Percentiles rank a stretch among this genome's conserved stretches.
Conservation (phyloP, 768 basidiomycete species). For the Galerina sulciceps region DNA sequence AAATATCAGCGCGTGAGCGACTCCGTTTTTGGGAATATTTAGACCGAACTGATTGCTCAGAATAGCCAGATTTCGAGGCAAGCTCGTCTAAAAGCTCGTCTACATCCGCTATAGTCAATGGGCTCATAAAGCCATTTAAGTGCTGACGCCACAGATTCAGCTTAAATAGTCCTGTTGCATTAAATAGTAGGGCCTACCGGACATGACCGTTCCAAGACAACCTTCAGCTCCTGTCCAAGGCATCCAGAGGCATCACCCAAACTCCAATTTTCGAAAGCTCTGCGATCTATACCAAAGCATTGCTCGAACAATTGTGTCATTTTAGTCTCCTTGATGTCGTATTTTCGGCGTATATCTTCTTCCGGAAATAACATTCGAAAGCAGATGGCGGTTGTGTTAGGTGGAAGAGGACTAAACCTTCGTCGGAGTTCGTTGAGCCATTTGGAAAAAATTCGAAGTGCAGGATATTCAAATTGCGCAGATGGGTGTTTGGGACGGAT, state of each 20-base stretch:
- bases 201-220: constrained; percentile 43
- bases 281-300: constrained; percentile 42
- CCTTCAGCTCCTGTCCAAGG: constrained; percentile 68
- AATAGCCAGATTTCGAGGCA: constrained; percentile 67
- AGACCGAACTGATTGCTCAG: constrained; percentile 48
- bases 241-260: constrained; percentile 58
- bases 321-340: constrained; percentile 70
- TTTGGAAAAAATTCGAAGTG: constrained; percentile 40
- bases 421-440: constrained; percentile 50
- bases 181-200: constrained; percentile 32
- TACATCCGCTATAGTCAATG: constrained; percentile 51
- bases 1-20: constrained; percentile 38
- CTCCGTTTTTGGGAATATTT: constrained; percentile 27
- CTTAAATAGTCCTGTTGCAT: not conserved
- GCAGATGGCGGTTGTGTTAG: constrained; percentile 58
- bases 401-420: constrained; percentile 52
- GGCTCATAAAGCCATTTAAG: constrained; percentile 36
- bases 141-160: constrained; percentile 20
- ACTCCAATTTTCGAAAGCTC: constrained; percentile 42
- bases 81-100: constrained; percentile 77
- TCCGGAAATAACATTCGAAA: constrained; percentile 87
- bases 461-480: constrained; percentile 34
- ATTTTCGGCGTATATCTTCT: constrained; percentile 72
- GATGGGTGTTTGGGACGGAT: constrained; percentile 7
- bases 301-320: constrained; percentile 58